phyloP scores from a whole-genome alignment of 1,284 basidiomycete genomes.

The Cerrena zonata region DNA sequence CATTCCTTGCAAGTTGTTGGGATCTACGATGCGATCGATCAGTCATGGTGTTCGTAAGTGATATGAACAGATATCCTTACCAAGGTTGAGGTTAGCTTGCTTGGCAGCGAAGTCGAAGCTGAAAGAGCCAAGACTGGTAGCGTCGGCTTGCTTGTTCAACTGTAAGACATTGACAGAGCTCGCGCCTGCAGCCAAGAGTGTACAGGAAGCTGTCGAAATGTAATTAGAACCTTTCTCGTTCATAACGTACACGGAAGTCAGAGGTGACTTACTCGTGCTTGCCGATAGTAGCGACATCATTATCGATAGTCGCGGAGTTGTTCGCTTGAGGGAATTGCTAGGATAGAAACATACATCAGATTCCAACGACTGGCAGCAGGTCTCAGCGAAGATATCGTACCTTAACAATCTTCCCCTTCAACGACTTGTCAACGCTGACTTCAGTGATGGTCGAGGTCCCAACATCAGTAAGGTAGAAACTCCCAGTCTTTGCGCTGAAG shows the following conservation, averaged over 20 bases:
- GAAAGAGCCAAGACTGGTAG: conserved; percentile 33
- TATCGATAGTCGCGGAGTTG: conserved; percentile 41
- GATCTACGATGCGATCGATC: conserved; percentile 20
- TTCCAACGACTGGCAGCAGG: too few species aligned
- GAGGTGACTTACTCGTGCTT: conserved; percentile 37
- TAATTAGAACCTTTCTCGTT: too few species aligned
- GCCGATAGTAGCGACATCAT: conserved; percentile 37
- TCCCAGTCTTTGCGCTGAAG: conserved; percentile 41
- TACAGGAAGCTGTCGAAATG: conserved; percentile 36
- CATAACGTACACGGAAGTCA: not conserved
- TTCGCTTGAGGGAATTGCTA: conserved; percentile 40
- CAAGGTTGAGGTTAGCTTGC: conserved; percentile 33
- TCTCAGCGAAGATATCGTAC: conserved; percentile 19
- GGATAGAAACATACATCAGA: too few species aligned
- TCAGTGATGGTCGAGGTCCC: conserved; percentile 40
- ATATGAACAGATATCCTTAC: conserved; percentile 21
- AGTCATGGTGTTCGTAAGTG: not conserved
- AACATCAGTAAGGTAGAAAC: conserved; percentile 46
- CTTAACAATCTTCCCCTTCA: conserved; percentile 40
- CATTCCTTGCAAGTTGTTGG: conserved; percentile 40
- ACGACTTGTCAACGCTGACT: conserved; percentile 39
- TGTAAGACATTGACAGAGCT: conserved; percentile 38
- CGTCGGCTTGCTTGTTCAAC: conserved; percentile 36
- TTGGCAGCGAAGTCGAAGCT: conserved; percentile 35
- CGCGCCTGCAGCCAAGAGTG: conserved; percentile 36